phyloP scores from a whole-genome alignment of 768 basidiomycete genomes.

The Tephrocybe sp. region DNA sequence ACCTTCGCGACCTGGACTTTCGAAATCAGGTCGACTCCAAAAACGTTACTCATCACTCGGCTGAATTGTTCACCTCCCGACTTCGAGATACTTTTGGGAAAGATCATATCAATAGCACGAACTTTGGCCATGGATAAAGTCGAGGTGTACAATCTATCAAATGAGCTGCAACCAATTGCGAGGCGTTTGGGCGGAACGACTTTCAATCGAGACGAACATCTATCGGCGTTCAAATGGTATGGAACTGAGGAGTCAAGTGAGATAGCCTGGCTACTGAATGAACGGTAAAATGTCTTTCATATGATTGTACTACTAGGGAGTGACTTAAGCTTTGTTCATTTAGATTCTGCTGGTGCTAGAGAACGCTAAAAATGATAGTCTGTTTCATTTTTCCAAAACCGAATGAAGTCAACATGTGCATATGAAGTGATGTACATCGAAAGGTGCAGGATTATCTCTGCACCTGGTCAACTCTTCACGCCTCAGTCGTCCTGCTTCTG shows the following conservation, averaged over 20 bases:
- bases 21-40: slow-evolving; percentile 29
- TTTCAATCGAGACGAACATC: slow-evolving; percentile 32
- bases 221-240: slow-evolving; percentile 51
- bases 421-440: slow-evolving; percentile 25
- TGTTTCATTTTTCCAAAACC: too few species aligned
- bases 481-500: slow-evolving; percentile 30
- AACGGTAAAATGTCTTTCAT: slow-evolving; percentile 33
- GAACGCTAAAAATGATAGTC: too few species aligned
- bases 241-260: slow-evolving; percentile 30
- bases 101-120: slow-evolving; percentile 32
- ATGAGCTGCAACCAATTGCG: slow-evolving; percentile 27
- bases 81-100: slow-evolving; percentile 34
- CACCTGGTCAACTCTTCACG: slow-evolving; percentile 35
- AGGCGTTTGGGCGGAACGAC: slow-evolving; percentile 29
- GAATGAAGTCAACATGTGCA: too few species aligned
- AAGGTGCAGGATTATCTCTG: slow-evolving; percentile 13
- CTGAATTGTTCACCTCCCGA: slow-evolving; percentile 27
- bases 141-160: slow-evolving; percentile 47
- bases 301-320: not conserved
- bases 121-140: slow-evolving; percentile 32
- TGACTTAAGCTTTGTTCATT: not conserved
- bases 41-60: slow-evolving; percentile 43
- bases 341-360: slow-evolving; percentile 43
- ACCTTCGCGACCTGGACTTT: slow-evolving; percentile 45
- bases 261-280: slow-evolving; percentile 47